A percentile compares a stretch with the other conserved stretches of the same genome.
Evolutionary conservation across 116 monocot genomes (phyloP).

Genomic region (Iris pallida): DNA sequence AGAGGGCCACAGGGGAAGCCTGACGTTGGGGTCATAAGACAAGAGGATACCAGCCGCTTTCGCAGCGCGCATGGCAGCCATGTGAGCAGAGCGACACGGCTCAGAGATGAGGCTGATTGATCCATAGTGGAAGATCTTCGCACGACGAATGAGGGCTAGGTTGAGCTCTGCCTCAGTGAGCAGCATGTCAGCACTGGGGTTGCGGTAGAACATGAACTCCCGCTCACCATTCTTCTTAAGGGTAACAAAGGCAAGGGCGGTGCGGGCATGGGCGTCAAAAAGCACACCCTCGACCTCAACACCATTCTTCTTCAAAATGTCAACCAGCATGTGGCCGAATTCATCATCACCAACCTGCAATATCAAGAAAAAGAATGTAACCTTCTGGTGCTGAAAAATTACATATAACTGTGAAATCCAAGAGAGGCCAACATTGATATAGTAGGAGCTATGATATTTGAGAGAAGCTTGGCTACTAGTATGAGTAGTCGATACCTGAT

Average conservation of each 20-base stretch:
- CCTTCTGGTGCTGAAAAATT: too few species aligned
- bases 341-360: constrained; percentile 53
- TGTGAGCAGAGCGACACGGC: constrained; percentile 55
- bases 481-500: too few species aligned
- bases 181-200: constrained; percentile 66
- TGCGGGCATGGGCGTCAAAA: constrained; percentile 43
- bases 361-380: not conserved
- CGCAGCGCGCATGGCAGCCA: constrained; percentile 45
- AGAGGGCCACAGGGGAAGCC: constrained; percentile 58
- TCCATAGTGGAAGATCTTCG: constrained; percentile 51
- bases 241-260: constrained; percentile 60
- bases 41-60: constrained; percentile 35
- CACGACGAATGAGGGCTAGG: constrained; percentile 34
- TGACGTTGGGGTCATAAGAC: constrained; percentile 53
- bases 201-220: constrained; percentile 71
- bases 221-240: constrained; percentile 46
- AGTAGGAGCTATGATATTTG: too few species aligned
- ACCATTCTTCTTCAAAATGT: constrained; percentile 42
- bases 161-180: constrained; percentile 44
- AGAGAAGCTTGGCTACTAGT: too few species aligned
- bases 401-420: too few species aligned
- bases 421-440: too few species aligned
- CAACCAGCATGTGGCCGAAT: constrained; percentile 50
- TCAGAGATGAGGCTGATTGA: constrained; percentile 65
- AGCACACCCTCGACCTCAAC: constrained; percentile 29